These are phyloP conservation scores for Detonula confervacea DNA, from an alignment of 352 stramenopile species.

Conservation along the genomic window DNA sequence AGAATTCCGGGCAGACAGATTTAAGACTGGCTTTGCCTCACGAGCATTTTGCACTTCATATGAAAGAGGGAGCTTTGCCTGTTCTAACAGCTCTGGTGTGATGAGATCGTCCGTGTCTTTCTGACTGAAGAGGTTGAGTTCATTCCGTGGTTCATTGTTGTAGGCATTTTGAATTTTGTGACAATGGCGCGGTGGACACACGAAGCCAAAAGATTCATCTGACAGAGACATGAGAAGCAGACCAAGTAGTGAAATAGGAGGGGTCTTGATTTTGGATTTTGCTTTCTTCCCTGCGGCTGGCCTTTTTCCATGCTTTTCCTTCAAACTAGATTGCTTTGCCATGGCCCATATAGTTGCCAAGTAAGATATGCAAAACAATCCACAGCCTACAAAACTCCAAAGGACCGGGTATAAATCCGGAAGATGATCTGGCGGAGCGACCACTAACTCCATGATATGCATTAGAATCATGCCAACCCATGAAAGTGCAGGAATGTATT, in stretches of 20 bases:
- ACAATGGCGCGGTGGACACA: no score
- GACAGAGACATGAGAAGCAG: slow-evolving; percentile 17
- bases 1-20: slow-evolving; percentile 33
- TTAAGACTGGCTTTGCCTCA: slow-evolving; percentile 37
- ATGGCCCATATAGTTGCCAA: slow-evolving; percentile 45
- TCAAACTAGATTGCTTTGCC: background rate
- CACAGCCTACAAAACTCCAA: slow-evolving; percentile 77
- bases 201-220: no score
- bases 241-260: slow-evolving; percentile 7
- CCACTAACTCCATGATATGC: slow-evolving; percentile 57
- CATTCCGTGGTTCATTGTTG: no score
- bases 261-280: slow-evolving; percentile 13
- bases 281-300: background rate
- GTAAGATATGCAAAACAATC: slow-evolving; percentile 66
- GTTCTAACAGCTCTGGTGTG: slow-evolving; percentile 27
- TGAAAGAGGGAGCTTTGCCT: slow-evolving; percentile 27
- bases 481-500: slow-evolving; percentile 43
- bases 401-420: slow-evolving; percentile 80
- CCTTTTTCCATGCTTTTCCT: background rate
- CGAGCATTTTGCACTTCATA: slow-evolving; percentile 33
- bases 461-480: slow-evolving; percentile 60
- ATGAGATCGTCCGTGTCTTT: slow-evolving; percentile 4
- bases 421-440: slow-evolving; percentile 53
- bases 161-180: slow-evolving; percentile 1
- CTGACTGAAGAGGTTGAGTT: background rate